Evolutionary conservation across 768 basidiomycete genomes (phyloP), one percentile per base, ranked within the genome.

Genomic region (Xanthoconium stramineum): DNA sequence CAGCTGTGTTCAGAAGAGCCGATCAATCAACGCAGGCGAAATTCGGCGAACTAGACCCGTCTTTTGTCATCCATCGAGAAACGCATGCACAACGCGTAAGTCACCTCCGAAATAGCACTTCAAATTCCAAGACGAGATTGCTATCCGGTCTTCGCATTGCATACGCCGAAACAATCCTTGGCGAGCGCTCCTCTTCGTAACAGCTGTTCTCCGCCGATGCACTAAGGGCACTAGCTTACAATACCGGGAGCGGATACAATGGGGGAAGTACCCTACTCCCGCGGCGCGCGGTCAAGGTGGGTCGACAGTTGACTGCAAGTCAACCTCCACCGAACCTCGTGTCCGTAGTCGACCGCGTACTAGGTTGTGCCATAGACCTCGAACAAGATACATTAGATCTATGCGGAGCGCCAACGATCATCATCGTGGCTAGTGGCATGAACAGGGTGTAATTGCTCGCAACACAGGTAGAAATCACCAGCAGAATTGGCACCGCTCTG

Each of bases 381-480:
- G 33, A 12, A 12, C 5, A 35, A 35, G 33, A 35, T 35, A 12
- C 33, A 35, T 9, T 35, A 8, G 33, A 35, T 35, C 33, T 10
- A 13, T 39, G 12, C 20, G 29, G 47, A 61, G 53, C 47, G 53
- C 50, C 42, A 47, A 61, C 47, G 53, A 61, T 61, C 47, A 47
- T 39, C 50, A 47, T 39, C 47, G 50, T 40, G 39, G 49, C 17
- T 7, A 12, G 38, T 29, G 57, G 28, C 24, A 47, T 33, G 37
- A 38, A 10, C 19, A 55, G 8, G 28, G 45, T 30, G n/a, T 17
- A 56, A 30, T 42, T 12, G 14, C 28, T 17, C n/a, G 5, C 17
- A 29, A 32, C 14, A 48, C 7, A 8, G 13, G 28, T 7, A 47
- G 47, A 10, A 35, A 20, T 13, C 5, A 24, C 15, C n/a, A 5